Evolutionary conservation across 768 basidiomycete species (phyloP), one percentile per base, ranked within the genome.

Genomic region (Termitomyces sp.): DNA sequence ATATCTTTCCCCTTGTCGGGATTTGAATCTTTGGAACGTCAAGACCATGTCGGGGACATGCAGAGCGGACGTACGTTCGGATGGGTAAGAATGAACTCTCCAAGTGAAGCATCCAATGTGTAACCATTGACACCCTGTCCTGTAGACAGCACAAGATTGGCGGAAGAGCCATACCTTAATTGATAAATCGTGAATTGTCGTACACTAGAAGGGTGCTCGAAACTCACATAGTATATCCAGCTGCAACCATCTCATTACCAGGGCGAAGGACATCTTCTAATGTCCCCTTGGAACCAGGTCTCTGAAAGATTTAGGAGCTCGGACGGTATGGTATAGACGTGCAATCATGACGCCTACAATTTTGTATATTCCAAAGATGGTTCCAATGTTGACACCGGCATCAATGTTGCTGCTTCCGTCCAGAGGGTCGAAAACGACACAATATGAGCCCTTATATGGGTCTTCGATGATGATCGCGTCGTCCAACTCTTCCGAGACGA

Each of bases 1-100:
- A 99, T 67, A 99, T 99, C 76, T 98, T 98, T 61, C 97, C 97
- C 47, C 97, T 87, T 10, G 84, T 60, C 7, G 97, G 97, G 60
- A 99, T 92, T 72, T 85, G 83, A 73, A 99, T 99, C 89, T 91
- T 65, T 35, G 50, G 38, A 33, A 41, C 25, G 50, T 53, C 49
- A 48, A 23, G 52, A 61, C 48, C 32, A n/a, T 50, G 27, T 36
- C 27, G 45, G 42, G 32, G n/a, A n/a, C 18, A 6, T 22, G 23
- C 38, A 56, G 11, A 46, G 42, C 27, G 36, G 27, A 57, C 82
- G 45, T 66, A 91, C 90, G 65, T 98, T 85, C 23, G 96, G 96
- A 75, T 99, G 97, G 29, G 97, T 99, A 54, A 98, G 84, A 68
- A 99, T 97, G 73, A 98, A 99, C 76, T 99, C 97, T 63, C 97